A percentile compares a stretch with the other conserved stretches of the same genome.
phyloP scores from a whole-genome alignment of 495 filamentous ascomycete genomes.

The Talaromyces borbonicus region DNA sequence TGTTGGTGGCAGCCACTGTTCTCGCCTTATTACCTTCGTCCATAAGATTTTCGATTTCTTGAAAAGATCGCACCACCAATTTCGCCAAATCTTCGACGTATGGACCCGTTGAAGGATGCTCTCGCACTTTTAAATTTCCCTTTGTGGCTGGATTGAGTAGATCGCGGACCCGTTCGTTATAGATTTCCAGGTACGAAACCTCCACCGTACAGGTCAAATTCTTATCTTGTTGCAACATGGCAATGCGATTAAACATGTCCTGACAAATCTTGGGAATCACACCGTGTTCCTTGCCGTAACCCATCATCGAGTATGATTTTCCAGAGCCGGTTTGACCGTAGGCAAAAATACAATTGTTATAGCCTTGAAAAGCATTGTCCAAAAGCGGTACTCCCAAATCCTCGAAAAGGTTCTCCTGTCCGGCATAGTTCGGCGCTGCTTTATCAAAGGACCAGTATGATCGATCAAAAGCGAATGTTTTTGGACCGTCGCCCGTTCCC shows the following conservation, averaged over 20 bases:
- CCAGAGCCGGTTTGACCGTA: slow-evolving; percentile 98
- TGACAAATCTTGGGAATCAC: slow-evolving; percentile 98
- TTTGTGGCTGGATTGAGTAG: slow-evolving; percentile 93
- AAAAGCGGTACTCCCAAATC: slow-evolving; percentile 86
- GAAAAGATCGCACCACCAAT: slow-evolving; percentile 90
- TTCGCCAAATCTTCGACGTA: slow-evolving; percentile 98
- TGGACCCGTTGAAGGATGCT: slow-evolving; percentile 93
- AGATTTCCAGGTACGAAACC: slow-evolving; percentile 98
- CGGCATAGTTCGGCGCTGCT: slow-evolving; percentile 70
- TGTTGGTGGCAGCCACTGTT: slow-evolving; percentile 97
- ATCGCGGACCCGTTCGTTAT: slow-evolving; percentile 97
- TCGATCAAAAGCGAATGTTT: slow-evolving; percentile 90
- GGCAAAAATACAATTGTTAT: slow-evolving; percentile 99
- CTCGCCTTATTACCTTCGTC: slow-evolving; percentile 98
- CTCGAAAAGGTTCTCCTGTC: slow-evolving; percentile 77
- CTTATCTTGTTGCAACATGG: slow-evolving; percentile 62
- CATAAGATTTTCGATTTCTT: slow-evolving; percentile 95
- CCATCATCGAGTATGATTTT: slow-evolving; percentile 99
- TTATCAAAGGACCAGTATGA: slow-evolving; percentile 98
- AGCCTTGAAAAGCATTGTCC: slow-evolving; percentile 97
- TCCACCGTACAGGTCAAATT: slow-evolving; percentile 85
- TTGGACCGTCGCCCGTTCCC: slow-evolving; percentile 60
- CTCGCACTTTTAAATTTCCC: slow-evolving; percentile 91
- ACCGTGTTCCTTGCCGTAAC: slow-evolving; percentile 90
- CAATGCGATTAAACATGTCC: slow-evolving; percentile 90